Evolutionary conservation across 2,329 filamentous ascomycete genomes (phyloP).

Genomic region (Byssothecium circinans): DNA sequence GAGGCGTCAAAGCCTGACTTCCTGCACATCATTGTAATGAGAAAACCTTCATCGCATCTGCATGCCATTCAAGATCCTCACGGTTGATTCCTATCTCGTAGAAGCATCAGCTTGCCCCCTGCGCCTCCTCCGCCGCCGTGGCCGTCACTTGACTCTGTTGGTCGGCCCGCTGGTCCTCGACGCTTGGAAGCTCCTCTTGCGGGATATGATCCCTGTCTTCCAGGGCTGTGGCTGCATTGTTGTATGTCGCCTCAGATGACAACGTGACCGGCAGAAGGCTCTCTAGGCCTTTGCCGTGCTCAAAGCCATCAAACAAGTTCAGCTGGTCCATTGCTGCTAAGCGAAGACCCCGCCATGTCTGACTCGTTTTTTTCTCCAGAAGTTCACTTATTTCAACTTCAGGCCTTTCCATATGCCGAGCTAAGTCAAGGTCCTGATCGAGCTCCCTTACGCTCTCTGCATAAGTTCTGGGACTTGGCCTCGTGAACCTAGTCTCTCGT

Average conservation of each 20-base stretch:
- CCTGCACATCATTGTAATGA: conserved; percentile 39
- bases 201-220: conserved; percentile 41
- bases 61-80: conserved; percentile 22
- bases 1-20: conserved; percentile 35
- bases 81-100: conserved; percentile 33
- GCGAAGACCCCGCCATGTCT: conserved; percentile 85
- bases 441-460: conserved; percentile 73
- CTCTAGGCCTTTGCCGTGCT: conserved; percentile 68
- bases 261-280: conserved; percentile 46
- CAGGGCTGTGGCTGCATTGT: conserved; percentile 36
- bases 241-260: conserved; percentile 37
- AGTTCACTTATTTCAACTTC: conserved; percentile 61
- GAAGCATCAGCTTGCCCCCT: conserved; percentile 28
- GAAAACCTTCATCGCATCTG: conserved; percentile 28
- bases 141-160: conserved; percentile 42
- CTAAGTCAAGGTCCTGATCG: conserved; percentile 85
- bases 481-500: conserved; percentile 58
- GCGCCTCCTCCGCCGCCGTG: conserved; percentile 31
- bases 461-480: conserved; percentile 72
- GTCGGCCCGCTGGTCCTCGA: conserved; percentile 46
- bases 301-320: conserved; percentile 81
- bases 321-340: conserved; percentile 75
- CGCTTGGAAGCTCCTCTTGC: conserved; percentile 41
- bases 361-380: conserved; percentile 77
- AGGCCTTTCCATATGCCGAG: conserved; percentile 49